These are phyloP conservation scores for Arctium lappa DNA, from an alignment of 129 eudicot species.

Conservation along the genomic window DNA sequence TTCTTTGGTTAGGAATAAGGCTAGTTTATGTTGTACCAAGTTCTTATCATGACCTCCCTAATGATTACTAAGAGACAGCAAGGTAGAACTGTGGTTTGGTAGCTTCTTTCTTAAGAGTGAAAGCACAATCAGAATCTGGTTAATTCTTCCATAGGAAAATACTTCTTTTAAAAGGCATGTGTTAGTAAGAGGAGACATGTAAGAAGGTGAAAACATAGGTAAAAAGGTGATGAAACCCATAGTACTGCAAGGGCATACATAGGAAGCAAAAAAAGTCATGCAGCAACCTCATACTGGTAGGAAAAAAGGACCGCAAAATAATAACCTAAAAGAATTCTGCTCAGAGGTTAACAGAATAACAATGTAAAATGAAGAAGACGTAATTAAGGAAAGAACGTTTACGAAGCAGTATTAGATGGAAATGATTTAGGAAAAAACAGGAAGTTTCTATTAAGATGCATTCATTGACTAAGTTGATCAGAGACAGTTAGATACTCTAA, in stretches of 20 bases:
- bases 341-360: background rate
- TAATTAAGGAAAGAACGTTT: background rate
- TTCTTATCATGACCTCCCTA: constrained; percentile 3
- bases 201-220: too few relatives aligned
- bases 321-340: background rate
- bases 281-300: background rate
- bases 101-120: too few relatives aligned
- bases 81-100: background rate
- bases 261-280: background rate
- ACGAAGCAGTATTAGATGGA: background rate
- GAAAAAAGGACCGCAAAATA: background rate
- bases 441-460: background rate
- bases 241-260: too few relatives aligned
- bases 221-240: too few relatives aligned
- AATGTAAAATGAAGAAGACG: background rate
- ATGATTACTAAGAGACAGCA: background rate
- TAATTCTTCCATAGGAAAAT: background rate
- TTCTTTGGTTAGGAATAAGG: background rate
- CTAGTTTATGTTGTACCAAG: background rate
- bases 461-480: background rate
- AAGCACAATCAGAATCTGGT: too few relatives aligned
- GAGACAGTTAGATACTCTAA: background rate
- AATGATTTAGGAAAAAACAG: background rate
- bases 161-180: background rate
- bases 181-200: background rate